Base-by-base conservation (phyloP, 1,284 basidiomycete genomes). In the Hypsizygus ulmarius region DNA sequence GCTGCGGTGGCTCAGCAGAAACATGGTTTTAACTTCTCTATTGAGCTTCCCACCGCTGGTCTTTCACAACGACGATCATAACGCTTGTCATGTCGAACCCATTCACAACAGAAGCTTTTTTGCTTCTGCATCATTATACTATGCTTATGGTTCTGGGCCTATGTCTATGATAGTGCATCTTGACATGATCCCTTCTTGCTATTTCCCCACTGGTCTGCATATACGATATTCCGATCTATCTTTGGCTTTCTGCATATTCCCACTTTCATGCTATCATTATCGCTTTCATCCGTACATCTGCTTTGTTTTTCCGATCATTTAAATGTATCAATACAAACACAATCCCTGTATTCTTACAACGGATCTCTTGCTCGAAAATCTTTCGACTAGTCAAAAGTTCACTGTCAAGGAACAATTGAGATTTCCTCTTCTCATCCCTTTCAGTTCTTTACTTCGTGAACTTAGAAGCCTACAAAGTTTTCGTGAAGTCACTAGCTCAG, bases 381-480 rank as follows among this genome's bases (percentile, higher is more conserved):
- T 25, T 25, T 3, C 21, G 21, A 25, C 7, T 25, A n/a, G n/a
- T n/a, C n/a, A n/a, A n/a, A n/a, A n/a, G 21, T 25, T 25, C 21
- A 25, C 7, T 25, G 21, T 25, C 21, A 25, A 7, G 21, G 3
- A 25, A 25, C 21, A 4, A 3, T 25, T 25, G 7, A 25, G 7
- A 25, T 25, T 25, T 7, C 21, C 18, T 41, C 3, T 11, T 14
- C 7, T 7, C 28, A n/a, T n/a, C n/a, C n/a, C 12, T 11, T 32
- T 27, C 28, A 18, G 19, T 25, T 25, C 10, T 16, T 29, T 48
- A 49, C 34, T 50, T 51, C 1, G 67, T 58, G 50, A 77, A 74
- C 42, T 72, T 72, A 36, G 68, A 71, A 2, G 74, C 74, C 74
- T 77, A 29, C n/a, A 21, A 3, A 32, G 12, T 2, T 3, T n/a